Evolutionary conservation across 148 eudicot species (phyloP).

Genomic region (Silene uniflora): DNA sequence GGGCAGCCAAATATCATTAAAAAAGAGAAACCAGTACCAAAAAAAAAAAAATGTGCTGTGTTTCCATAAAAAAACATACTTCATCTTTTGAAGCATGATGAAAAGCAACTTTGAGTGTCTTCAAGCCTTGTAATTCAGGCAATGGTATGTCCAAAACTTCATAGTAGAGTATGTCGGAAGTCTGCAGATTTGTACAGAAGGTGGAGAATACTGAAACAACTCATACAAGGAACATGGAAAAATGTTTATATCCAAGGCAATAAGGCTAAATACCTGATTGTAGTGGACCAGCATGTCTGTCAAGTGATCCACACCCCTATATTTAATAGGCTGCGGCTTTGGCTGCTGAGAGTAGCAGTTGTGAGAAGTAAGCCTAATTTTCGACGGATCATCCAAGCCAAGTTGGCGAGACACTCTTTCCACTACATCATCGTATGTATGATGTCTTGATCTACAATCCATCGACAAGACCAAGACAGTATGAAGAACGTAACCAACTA

Average conservation of each 20-base stretch:
- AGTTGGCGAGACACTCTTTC: constrained; percentile 75
- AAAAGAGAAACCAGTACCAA: not conserved
- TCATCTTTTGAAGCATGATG: constrained; percentile 75
- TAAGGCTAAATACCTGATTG: constrained; percentile 57
- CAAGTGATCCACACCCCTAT: constrained; percentile 80
- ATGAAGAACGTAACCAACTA: not conserved
- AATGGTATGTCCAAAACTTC: constrained; percentile 82
- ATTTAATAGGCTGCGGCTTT: constrained; percentile 91
- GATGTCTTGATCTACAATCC: constrained; percentile 65
- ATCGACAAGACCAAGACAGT: not conserved
- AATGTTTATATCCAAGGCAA: not conserved
- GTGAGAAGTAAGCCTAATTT: constrained; percentile 91
- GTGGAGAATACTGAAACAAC: not conserved
- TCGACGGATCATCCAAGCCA: constrained; percentile 83
- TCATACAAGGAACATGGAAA: not conserved
- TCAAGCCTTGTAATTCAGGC: constrained; percentile 80
- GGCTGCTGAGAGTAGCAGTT: constrained; percentile 97
- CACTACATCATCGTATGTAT: constrained; percentile 90
- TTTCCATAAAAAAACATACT: constrained; percentile 33
- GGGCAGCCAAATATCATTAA: not conserved
- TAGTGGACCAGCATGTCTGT: constrained; percentile 88
- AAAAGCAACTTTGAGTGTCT: constrained; percentile 78
- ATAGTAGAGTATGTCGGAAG: constrained; percentile 78
- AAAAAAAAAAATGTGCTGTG: not conserved
- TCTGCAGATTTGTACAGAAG: constrained; percentile 31